Evolutionary conservation across 139 green algal species (phyloP), one percentile per base, ranked within the genome.

Genomic region (Chlorella sp.): DNA sequence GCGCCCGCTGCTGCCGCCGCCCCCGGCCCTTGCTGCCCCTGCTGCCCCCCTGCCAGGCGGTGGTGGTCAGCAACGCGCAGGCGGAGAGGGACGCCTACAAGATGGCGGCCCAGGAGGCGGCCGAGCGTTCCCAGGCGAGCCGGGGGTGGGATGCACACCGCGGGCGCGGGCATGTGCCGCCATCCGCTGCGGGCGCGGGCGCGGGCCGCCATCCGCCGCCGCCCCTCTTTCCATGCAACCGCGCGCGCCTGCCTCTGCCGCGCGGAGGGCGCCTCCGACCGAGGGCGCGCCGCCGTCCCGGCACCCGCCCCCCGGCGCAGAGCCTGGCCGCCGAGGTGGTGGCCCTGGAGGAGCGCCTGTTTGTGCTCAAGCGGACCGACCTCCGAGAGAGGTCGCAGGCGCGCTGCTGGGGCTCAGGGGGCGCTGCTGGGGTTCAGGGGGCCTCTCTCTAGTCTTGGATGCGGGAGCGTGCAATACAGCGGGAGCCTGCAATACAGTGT

Each of bases 291-390:
- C 21, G 48, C 21, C 17, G 17, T 58, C 48, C 48, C 17, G 48
- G 17, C 17, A 17, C 21, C 17, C 31, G 3, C 11, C 21, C 27
- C 15, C 33, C 4, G 7, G 25, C 35, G 70, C 76, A 87, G 76
- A 55, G 72, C 5, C 76, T 89, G 33, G 84, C 84, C 3, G 69
- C 74, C 0, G 84, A 89, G 50, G 84, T 88, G 41, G 84, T 89
- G 31, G 27, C 62, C 0, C 38, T 89, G n/a, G 84, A 89, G 63
- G 84, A 88, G 59, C 53, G 53, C 46, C 27, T 79, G 71, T 46
- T 83, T 60, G 41, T 62, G 48, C 53, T 83, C 58, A 77, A 77
- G 68, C 65, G 56, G 59, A 66, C 67, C 46, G 12, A 55, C 42
- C 33, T 83, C 31, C 40, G 23, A 56, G 72, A 62, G 17, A 11